Conservation (phyloP, 352 stramenopile species). For the Thalassiosira exigua region DNA sequence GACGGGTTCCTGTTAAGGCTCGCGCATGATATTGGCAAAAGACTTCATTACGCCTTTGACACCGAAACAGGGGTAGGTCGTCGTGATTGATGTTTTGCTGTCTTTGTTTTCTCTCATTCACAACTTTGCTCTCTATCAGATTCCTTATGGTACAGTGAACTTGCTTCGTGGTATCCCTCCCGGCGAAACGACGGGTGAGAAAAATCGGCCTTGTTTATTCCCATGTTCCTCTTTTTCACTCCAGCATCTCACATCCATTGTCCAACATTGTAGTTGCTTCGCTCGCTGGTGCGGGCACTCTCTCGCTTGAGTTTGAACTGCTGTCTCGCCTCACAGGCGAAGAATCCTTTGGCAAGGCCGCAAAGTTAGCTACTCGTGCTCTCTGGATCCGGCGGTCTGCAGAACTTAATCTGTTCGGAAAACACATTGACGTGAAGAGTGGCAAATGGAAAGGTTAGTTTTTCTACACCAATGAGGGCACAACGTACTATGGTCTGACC, state of each 20-base stretch:
- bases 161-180: conserved; percentile 89
- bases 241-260: conserved; percentile 7
- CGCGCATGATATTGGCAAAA: conserved; percentile 92
- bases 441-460: conserved; percentile 86
- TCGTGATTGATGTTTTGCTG: not conserved
- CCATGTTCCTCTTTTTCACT: not conserved
- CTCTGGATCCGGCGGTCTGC: conserved; percentile 80
- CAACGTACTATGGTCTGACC: too few relatives aligned
- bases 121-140: conserved; percentile 28
- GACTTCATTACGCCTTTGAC: conserved; percentile 96
- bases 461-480: too few relatives aligned
- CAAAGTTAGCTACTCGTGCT: conserved; percentile 70
- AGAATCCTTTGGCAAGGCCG: conserved; percentile 70
- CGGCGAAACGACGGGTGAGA: conserved; percentile 87
- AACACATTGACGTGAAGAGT: conserved; percentile 92
- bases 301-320: conserved; percentile 96
- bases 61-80: conserved; percentile 87
- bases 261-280: conserved; percentile 87
- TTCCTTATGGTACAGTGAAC: conserved; percentile 97
- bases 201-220: not conserved
- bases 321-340: conserved; percentile 90
- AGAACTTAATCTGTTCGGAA: conserved; percentile 92
- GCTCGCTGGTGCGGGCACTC: conserved; percentile 93
- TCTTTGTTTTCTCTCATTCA: not conserved
- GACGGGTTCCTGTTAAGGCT: conserved; percentile 92